Evolutionary conservation across 2,329 filamentous ascomycete species (phyloP), one percentile per base, ranked within the genome.

Genomic region (Colletotrichum tanaceti): DNA sequence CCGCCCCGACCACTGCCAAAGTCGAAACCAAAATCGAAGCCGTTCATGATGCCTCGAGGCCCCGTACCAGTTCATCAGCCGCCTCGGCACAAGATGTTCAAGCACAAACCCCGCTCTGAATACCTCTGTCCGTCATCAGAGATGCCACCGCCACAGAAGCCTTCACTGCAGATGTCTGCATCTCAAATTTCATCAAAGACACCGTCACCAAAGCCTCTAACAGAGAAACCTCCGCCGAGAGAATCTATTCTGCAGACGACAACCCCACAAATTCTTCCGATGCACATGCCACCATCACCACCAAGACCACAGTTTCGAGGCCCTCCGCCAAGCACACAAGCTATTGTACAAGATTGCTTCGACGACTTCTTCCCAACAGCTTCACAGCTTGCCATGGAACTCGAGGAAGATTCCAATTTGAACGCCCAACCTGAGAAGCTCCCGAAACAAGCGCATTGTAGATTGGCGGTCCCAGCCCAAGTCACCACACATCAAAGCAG

Each of bases 351-450:
- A 38, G 73, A 74, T 47, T 80, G 86, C 67, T 73, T 85, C 9
- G 85, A 87, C 46, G 85, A 87, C 62, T 82, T 88, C 69, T 85
- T 88, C 52, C 86, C 86, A 0, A 85, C 82, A n/a, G 80, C 85
- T 0, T 87, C 85, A 0, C 87, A 90, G 72, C 84, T 87, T 73
- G 79, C 81, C 7, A 79, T 82, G 20, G 87, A 89, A 73, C 75
- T 89, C 2, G 82, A 84, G 39, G 80, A 84, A 69, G 73, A 78
- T 47, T 55, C 14, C 24, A 41, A 44, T 11, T n/a, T 35, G 32
- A 53, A 59, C 16, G 14, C 41, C 7, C n/a, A 24, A 16, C 22
- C 43, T 18, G n/a, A 49, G 6, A 13, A 22, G 7, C 2, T 18
- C 6, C 10, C 4, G 16, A 6, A 39, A 6, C 16, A 43, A 20